These are phyloP conservation scores for Ilex asprella DNA, from an alignment of 257 asterid genomes.

Conservation along the genomic window DNA sequence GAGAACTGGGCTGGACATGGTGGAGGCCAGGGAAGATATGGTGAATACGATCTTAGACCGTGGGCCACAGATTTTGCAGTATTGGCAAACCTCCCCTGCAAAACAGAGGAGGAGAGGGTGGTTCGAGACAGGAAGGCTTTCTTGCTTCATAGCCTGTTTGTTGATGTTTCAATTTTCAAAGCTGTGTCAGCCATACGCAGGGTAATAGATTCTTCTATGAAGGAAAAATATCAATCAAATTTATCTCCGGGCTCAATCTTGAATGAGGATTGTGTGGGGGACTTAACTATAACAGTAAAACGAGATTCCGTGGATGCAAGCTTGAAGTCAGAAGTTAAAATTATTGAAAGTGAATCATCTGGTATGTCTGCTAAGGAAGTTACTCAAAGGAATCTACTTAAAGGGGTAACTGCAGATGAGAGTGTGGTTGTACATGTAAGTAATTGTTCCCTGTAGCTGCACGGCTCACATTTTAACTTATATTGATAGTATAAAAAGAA, in stretches of 20 bases:
- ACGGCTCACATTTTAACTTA: no score
- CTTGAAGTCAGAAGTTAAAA: constrained; percentile 48
- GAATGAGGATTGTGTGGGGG: constrained; percentile 62
- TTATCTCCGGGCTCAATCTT: constrained; percentile 48
- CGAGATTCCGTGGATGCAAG: constrained; percentile 61
- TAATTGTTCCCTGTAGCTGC: constrained; percentile 12
- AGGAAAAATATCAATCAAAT: constrained; percentile 17
- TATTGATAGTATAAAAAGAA: no score
- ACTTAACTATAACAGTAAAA: constrained; percentile 59
- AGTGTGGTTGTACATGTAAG: constrained; percentile 88
- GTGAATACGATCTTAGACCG: constrained; percentile 72
- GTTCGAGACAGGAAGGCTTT: constrained; percentile 94
- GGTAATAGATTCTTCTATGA: constrained; percentile 43
- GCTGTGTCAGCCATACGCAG: constrained; percentile 81
- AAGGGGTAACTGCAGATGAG: constrained; percentile 95
- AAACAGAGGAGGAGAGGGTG: constrained; percentile 94
- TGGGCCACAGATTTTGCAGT: constrained; percentile 92
- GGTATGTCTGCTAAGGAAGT: constrained; percentile 47
- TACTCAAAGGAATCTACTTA: constrained; percentile 64
- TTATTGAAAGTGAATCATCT: constrained; percentile 32
- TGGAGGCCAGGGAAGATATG: constrained; percentile 84
- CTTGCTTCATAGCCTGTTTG: constrained; percentile 87
- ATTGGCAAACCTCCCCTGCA: constrained; percentile 80
- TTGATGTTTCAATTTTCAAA: constrained; percentile 73
- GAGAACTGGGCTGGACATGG: constrained; percentile 93